Conservation (phyloP, 1,139 yeast genomes). For the Nakaseomyces glabratus region DNA sequence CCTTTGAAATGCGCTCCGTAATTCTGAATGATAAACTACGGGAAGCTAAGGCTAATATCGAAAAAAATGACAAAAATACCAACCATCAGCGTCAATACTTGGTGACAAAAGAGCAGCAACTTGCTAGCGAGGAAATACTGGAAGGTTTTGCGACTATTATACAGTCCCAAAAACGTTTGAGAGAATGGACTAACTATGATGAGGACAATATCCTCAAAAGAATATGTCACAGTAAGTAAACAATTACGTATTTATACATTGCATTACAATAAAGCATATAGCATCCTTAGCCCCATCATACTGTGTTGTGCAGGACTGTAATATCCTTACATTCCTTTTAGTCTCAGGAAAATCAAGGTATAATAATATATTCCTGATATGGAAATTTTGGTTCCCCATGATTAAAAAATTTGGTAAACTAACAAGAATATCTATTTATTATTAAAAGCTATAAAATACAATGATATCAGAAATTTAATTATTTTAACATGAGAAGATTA, state of each 20-base stretch:
- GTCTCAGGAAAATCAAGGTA: too few relatives aligned
- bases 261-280: too few relatives aligned
- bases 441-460: too few relatives aligned
- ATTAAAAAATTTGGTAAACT: too few relatives aligned
- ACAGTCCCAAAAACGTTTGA: slow-evolving; percentile 43
- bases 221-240: slow-evolving; percentile 27
- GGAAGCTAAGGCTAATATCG: slow-evolving; percentile 13
- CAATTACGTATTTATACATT: too few relatives aligned
- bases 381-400: too few relatives aligned
- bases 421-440: too few relatives aligned
- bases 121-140: slow-evolving; percentile 41
- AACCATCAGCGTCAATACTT: slow-evolving; percentile 24
- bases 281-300: too few relatives aligned
- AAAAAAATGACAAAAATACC: slow-evolving; percentile 17
- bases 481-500: slow-evolving; percentile 14
- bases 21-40: slow-evolving; percentile 21
- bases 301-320: too few relatives aligned
- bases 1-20: slow-evolving; percentile 36
- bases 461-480: too few relatives aligned
- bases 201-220: slow-evolving; percentile 39
- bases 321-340: too few relatives aligned
- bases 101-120: slow-evolving; percentile 32
- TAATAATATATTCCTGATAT: too few relatives aligned
- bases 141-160: slow-evolving; percentile 39
- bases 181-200: slow-evolving; percentile 55